phyloP scores from a whole-genome alignment of 1,139 yeast species.

The Lodderomyces oxycetoniae region DNA sequence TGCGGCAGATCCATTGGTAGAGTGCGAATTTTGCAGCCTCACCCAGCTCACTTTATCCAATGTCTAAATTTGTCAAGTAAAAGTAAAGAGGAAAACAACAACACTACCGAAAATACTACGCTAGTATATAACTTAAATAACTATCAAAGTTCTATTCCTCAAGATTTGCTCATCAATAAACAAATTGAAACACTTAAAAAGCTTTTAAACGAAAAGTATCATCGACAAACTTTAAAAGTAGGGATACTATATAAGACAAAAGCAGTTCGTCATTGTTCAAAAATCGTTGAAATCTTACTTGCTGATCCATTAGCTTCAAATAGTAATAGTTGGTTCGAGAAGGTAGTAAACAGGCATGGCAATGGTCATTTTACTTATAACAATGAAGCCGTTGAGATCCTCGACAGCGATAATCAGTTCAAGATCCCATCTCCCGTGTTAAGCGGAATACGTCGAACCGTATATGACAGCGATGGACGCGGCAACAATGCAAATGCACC shows the following conservation, averaged over 20 bases:
- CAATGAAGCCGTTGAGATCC: neutral
- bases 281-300: slow-evolving; percentile 31
- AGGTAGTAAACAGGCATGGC: slow-evolving; percentile 20
- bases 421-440: slow-evolving; percentile 36
- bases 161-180: slow-evolving; percentile 20
- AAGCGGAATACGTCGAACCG: slow-evolving; percentile 21
- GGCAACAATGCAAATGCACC: slow-evolving; percentile 3
- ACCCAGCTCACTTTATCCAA: no score
- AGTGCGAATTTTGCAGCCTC: no score
- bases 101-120: slow-evolving; percentile 7
- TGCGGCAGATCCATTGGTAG: slow-evolving; percentile 2
- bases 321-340: slow-evolving; percentile 30
- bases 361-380: neutral
- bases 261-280: slow-evolving; percentile 19
- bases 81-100: no score
- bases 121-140: slow-evolving; percentile 11
- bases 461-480: neutral
- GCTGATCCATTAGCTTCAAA: slow-evolving; percentile 41
- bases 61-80: no score
- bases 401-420: slow-evolving; percentile 7
- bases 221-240: slow-evolving; percentile 18
- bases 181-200: slow-evolving; percentile 17
- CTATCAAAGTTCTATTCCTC: slow-evolving; percentile 22
- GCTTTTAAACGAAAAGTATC: slow-evolving; percentile 7
- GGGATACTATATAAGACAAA: slow-evolving; percentile 31